These are phyloP conservation scores for Trichoderma semiorbis DNA, from an alignment of 2,329 filamentous ascomycete species.

Conservation along the genomic window DNA sequence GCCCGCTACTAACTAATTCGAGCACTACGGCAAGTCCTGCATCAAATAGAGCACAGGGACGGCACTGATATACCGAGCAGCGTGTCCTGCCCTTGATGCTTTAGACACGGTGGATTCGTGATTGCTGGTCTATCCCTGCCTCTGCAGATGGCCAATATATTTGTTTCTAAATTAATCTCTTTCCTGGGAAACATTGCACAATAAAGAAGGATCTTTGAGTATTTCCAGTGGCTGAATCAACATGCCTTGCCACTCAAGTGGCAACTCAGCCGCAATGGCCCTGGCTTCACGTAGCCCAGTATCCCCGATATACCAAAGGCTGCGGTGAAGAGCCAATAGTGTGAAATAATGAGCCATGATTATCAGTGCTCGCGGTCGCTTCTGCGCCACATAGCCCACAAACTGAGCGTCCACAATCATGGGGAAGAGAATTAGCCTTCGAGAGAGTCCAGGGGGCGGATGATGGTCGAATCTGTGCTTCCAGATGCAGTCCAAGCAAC, in stretches of 20 bases:
- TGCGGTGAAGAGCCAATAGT: slow-evolving; percentile 18
- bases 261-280: neutral
- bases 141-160: neutral
- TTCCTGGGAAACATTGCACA: neutral
- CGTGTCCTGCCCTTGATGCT: neutral
- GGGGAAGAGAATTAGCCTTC: slow-evolving; percentile 23
- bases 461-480: slow-evolving; percentile 17
- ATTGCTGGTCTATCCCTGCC: neutral
- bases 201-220: neutral
- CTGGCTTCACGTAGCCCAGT: neutral
- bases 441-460: slow-evolving; percentile 1
- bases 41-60: neutral
- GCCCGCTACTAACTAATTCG: neutral
- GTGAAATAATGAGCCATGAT: slow-evolving; percentile 26
- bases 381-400: slow-evolving; percentile 22
- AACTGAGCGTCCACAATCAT: slow-evolving; percentile 23
- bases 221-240: neutral
- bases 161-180: neutral
- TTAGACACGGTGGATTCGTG: neutral
- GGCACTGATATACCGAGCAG: neutral
- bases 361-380: slow-evolving; percentile 23
- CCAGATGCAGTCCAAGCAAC: slow-evolving; percentile 23
- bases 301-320: slow-evolving; percentile 24
- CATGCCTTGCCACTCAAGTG: neutral
- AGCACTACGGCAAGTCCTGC: neutral